Evolutionary conservation across 1,139 yeast species (phyloP).

Genomic region (Nakaseomyces glabratus): DNA sequence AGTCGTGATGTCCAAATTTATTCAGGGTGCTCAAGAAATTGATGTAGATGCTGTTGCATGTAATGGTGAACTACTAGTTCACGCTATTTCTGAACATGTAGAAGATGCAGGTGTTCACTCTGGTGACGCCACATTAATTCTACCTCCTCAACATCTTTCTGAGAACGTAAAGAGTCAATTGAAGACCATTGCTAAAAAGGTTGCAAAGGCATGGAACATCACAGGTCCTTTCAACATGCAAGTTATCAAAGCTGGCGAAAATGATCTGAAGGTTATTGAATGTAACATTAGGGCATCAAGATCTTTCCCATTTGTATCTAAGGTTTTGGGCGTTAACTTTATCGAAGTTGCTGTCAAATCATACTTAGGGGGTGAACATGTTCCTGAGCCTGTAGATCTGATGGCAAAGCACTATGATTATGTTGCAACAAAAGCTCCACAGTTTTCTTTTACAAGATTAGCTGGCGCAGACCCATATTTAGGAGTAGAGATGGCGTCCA

Average conservation of each 20-base stretch:
- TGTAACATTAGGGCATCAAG: constrained; percentile 98
- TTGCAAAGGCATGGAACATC: constrained; percentile 88
- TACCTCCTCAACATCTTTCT: constrained; percentile 77
- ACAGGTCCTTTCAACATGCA: constrained; percentile 99
- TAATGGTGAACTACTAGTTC: constrained; percentile 80
- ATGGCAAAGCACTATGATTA: constrained; percentile 53
- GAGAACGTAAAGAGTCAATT: constrained; percentile 52
- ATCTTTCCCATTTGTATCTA: constrained; percentile 97
- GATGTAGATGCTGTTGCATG: constrained; percentile 95
- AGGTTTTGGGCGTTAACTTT: constrained; percentile 87
- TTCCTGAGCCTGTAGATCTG: constrained; percentile 50
- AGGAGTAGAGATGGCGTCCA: constrained; percentile 98
- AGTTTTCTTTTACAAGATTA: constrained; percentile 92
- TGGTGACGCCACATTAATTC: constrained; percentile 92
- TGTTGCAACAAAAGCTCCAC: constrained; percentile 97
- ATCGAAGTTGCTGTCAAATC: constrained; percentile 92
- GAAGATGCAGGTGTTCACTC: constrained; percentile 99
- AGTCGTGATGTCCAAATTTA: constrained; percentile 92
- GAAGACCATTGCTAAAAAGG: constrained; percentile 80
- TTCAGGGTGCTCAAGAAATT: constrained; percentile 91
- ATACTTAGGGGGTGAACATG: constrained; percentile 51
- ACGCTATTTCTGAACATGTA: constrained; percentile 95
- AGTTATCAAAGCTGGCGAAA: constrained; percentile 63
- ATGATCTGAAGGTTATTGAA: constrained; percentile 83
- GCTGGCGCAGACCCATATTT: constrained; percentile 99